These are phyloP conservation scores for Anthracocystis setariae DNA, from an alignment of 1,284 basidiomycete species.

Conservation along the genomic window DNA sequence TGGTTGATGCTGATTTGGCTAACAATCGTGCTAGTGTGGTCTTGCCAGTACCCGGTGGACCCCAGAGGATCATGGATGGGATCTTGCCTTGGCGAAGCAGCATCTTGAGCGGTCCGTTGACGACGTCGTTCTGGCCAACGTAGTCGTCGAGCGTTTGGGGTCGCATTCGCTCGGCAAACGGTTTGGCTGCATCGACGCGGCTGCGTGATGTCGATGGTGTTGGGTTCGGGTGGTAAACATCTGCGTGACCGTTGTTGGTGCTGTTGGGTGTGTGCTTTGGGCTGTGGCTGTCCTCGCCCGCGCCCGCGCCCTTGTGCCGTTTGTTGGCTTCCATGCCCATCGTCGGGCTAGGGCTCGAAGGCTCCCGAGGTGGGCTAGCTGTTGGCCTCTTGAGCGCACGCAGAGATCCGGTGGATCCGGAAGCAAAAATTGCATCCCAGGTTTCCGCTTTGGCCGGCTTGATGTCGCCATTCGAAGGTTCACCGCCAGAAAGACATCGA, in stretches of 20 bases:
- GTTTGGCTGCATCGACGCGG: slow-evolving; percentile 48
- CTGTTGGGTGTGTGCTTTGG: background rate
- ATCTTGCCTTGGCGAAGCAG: slow-evolving; percentile 56
- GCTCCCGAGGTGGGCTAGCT: background rate
- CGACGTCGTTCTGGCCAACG: slow-evolving; percentile 56
- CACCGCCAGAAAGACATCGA: slow-evolving; percentile 42
- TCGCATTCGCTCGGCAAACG: slow-evolving; percentile 64
- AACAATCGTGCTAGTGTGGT: slow-evolving; percentile 81
- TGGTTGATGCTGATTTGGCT: slow-evolving; percentile 75
- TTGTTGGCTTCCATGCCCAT: background rate
- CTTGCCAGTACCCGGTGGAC: slow-evolving; percentile 73
- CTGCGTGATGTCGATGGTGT: slow-evolving; percentile 30
- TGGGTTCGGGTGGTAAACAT: slow-evolving; percentile 2
- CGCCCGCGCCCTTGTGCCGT: slow-evolving; percentile 3
- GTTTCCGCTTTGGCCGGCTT: slow-evolving; percentile 17
- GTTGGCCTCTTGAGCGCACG: slow-evolving; percentile 18
- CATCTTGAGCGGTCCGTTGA: slow-evolving; percentile 56
- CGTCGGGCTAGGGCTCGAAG: background rate
- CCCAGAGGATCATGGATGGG: slow-evolving; percentile 64
- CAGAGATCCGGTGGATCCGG: slow-evolving; percentile 1
- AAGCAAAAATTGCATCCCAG: slow-evolving; percentile 22
- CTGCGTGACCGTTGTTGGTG: background rate
- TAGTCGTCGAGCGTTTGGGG: slow-evolving; percentile 60
- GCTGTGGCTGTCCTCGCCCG: background rate
- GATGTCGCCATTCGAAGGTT: slow-evolving; percentile 1